Conservation (phyloP, 805 yeast species). For the Ogataea pini region DNA sequence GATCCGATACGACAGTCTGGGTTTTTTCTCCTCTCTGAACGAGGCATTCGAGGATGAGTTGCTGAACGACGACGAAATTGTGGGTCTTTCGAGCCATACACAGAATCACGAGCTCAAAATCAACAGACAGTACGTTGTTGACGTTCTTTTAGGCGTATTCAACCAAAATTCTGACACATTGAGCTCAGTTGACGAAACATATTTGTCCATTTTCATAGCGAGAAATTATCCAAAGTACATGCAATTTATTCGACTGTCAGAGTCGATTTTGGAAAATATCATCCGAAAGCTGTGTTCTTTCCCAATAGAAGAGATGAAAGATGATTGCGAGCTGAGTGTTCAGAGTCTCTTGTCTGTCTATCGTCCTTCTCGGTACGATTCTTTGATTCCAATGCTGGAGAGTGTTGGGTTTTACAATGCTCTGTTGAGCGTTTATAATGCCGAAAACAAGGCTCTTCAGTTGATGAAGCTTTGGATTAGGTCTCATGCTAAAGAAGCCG, state of each 20-base stretch:
- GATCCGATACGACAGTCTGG: constrained; percentile 55
- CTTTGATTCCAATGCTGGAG: constrained; percentile 51
- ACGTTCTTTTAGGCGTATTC: constrained; percentile 63
- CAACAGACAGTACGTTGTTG: constrained; percentile 76
- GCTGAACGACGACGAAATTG: constrained; percentile 60
- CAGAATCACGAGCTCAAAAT: constrained; percentile 38
- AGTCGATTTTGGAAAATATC: constrained; percentile 49
- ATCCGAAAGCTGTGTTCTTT: constrained; percentile 51
- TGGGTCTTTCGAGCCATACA: constrained; percentile 20
- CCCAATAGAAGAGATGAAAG: constrained; percentile 36
- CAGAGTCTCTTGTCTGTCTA: constrained; percentile 69
- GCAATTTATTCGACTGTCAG: constrained; percentile 78
- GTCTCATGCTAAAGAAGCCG: constrained; percentile 2
- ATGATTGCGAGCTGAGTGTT: constrained; percentile 74
- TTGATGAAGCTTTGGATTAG: constrained; percentile 56
- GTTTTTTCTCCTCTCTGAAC: constrained; percentile 66
- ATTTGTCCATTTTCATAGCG: constrained; percentile 70
- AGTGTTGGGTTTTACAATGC: constrained; percentile 60
- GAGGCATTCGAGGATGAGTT: constrained; percentile 82
- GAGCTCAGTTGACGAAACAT: constrained; percentile 31
- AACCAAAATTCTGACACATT: constrained; percentile 38
- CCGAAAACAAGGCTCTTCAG: constrained; percentile 53
- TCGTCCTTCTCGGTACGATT: constrained; percentile 55
- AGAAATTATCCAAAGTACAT: constrained; percentile 81
- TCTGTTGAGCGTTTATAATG: constrained; percentile 54